Conservation (phyloP, 2,329 filamentous ascomycete species). For the Colletotrichum somersetense region DNA sequence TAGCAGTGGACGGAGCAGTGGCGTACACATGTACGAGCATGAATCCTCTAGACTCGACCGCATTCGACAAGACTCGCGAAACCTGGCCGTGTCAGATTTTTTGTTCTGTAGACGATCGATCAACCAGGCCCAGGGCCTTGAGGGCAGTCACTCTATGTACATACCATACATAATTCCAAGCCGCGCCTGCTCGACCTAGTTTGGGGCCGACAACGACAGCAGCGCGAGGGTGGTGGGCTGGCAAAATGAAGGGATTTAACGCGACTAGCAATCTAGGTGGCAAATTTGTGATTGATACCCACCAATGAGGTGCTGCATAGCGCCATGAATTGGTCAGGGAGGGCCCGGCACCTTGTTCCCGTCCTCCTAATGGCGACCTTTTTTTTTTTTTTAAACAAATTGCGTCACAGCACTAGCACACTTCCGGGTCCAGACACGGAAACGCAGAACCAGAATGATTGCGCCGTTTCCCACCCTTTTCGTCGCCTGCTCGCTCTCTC, state of each 20-base stretch:
- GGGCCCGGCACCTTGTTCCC: constrained; percentile 24
- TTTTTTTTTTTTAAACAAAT: constrained; percentile 25
- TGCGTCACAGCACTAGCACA: constrained; percentile 41
- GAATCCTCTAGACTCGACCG: not conserved
- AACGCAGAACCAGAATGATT: not conserved
- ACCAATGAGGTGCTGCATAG: constrained; percentile 28
- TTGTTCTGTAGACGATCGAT: constrained; percentile 3
- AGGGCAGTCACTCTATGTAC: not conserved
- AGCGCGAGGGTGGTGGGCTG: constrained; percentile 21
- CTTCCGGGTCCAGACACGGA: constrained; percentile 4
- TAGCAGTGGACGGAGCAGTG: no score
- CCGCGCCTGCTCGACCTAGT: constrained; percentile 17
- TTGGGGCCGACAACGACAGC: not conserved
- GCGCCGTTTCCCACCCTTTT: not conserved
- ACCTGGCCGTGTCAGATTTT: constrained; percentile 22
- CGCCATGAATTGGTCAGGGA: constrained; percentile 18
- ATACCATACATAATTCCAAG: constrained; percentile 32
- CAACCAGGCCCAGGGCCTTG: constrained; percentile 1
- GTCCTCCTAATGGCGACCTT: constrained; percentile 25
- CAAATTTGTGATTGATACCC: constrained; percentile 29
- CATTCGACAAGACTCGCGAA: not conserved
- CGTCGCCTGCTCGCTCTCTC: not conserved
- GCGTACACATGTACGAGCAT: constrained; percentile 8
- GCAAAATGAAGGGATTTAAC: constrained; percentile 11
- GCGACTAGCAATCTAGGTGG: constrained; percentile 11